Conservation (phyloP, 495 filamentous ascomycete genomes). For the Neurospora sp. region DNA sequence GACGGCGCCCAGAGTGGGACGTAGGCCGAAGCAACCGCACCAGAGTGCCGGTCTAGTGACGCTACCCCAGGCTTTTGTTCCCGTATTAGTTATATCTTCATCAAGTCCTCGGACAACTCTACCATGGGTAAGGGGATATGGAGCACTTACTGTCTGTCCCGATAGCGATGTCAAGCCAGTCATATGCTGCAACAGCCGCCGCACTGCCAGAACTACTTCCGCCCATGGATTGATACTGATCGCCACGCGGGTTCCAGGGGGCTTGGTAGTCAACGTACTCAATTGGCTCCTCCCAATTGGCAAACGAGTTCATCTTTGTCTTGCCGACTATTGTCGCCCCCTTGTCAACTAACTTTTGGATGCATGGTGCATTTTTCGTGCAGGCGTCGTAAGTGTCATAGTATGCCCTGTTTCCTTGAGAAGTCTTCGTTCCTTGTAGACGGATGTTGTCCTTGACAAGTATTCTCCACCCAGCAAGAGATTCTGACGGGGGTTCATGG, state of each 20-base stretch:
- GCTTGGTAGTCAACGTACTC: slow-evolving; percentile 44
- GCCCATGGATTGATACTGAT: slow-evolving; percentile 28
- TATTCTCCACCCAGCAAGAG: not conserved
- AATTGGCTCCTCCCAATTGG: slow-evolving; percentile 44
- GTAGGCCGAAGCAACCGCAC: not conserved
- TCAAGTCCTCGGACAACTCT: not conserved
- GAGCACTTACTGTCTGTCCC: slow-evolving; percentile 26
- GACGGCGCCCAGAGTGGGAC: not conserved
- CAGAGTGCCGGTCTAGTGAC: not conserved
- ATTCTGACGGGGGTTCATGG: not conserved
- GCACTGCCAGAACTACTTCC: slow-evolving; percentile 39
- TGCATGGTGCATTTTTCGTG: slow-evolving; percentile 33
- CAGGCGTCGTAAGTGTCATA: slow-evolving; percentile 41
- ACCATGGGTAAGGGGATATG: not conserved
- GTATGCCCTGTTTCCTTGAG: slow-evolving; percentile 46
- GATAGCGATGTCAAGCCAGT: slow-evolving; percentile 46
- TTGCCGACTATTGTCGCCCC: slow-evolving; percentile 53
- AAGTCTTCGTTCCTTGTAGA: slow-evolving; percentile 43
- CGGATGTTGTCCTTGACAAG: slow-evolving; percentile 53
- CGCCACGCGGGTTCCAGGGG: slow-evolving; percentile 49
- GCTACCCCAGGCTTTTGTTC: not conserved
- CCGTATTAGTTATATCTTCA: not conserved
- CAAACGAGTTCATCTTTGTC: slow-evolving; percentile 50
- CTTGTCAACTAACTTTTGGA: slow-evolving; percentile 48
- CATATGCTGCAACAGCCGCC: slow-evolving; percentile 38